A percentile compares a stretch with the other conserved stretches of the same genome.
These are phyloP conservation scores for Globisporangium lucens DNA, from an alignment of 352 stramenopile species.

Conservation along the genomic window DNA sequence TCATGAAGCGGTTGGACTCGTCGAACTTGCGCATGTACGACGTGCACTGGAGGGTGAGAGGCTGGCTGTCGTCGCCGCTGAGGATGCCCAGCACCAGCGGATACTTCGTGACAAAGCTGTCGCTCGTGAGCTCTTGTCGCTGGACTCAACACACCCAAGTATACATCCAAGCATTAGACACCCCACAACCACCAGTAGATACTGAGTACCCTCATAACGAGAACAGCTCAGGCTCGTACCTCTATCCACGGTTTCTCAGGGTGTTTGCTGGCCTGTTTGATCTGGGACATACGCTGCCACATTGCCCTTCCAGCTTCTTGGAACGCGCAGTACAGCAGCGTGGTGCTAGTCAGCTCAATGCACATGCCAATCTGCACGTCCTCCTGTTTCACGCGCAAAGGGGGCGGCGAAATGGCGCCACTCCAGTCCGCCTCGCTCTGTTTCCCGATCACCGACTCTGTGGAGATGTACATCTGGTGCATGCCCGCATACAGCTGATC, in stretches of 20 bases:
- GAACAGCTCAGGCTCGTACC: not conserved
- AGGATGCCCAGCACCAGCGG: not conserved
- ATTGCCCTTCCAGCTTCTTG: conserved; percentile 9
- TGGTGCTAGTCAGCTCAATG: not conserved
- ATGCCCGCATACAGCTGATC: not conserved
- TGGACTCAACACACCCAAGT: not conserved
- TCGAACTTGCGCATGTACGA: conserved; percentile 17
- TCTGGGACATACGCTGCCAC: conserved; percentile 9
- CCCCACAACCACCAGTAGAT: not conserved
- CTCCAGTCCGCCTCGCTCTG: not conserved
- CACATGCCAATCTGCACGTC: not conserved
- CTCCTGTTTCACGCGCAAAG: not conserved
- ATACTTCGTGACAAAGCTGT: conserved; percentile 7
- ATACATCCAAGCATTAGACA: not conserved
- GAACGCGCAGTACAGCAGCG: conserved; percentile 2
- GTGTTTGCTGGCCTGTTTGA: not conserved
- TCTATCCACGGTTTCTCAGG: not conserved
- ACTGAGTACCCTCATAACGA: too few relatives aligned
- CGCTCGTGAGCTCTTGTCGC: not conserved
- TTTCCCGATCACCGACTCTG: not conserved
- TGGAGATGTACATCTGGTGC: conserved; percentile 5
- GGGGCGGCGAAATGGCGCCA: not conserved
- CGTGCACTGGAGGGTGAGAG: conserved; percentile 7
- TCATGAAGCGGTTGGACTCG: conserved; percentile 4
- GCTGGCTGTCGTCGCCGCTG: not conserved